Conservation (phyloP, 2,329 filamentous ascomycete species). For the Aspergillus pseudonomiae region DNA sequence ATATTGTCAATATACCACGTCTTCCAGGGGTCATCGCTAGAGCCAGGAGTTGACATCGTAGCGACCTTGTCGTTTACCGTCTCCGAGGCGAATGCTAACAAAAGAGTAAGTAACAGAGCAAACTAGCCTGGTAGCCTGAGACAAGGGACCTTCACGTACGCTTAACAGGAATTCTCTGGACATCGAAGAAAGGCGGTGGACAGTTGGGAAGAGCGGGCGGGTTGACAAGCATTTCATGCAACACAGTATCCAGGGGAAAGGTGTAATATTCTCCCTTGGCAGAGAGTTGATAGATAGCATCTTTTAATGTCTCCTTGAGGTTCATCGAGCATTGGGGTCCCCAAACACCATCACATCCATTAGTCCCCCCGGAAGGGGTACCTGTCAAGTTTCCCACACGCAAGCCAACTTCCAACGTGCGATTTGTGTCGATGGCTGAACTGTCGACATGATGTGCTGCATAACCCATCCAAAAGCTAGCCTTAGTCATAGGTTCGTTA, state of each 20-base stretch:
- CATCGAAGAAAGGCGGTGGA: conserved; percentile 36
- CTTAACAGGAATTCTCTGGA: conserved; percentile 36
- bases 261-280: conserved; percentile 30
- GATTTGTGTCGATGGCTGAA: conserved; percentile 33
- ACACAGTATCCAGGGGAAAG: conserved; percentile 33
- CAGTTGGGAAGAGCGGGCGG: conserved; percentile 31
- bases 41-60: conserved; percentile 34
- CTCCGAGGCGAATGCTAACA: conserved; percentile 37
- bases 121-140: conserved; percentile 3
- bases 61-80: conserved; percentile 28
- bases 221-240: conserved; percentile 31
- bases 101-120: conserved; percentile 4
- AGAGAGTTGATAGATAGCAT: conserved; percentile 31
- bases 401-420: conserved; percentile 40
- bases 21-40: conserved; percentile 34
- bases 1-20: conserved; percentile 42
- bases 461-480: conserved; percentile 41
- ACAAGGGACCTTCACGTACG: conserved; percentile 26
- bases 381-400: conserved; percentile 42
- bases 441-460: conserved; percentile 30
- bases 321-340: conserved; percentile 35
- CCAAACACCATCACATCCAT: conserved; percentile 44
- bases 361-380: conserved; percentile 36
- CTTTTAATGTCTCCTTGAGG: conserved; percentile 32
- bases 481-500: conserved; percentile 39